A percentile compares a stretch with the other conserved stretches of the same genome.
phyloP scores from a whole-genome alignment of 1,284 basidiomycete genomes.

The Ustilago cynodontis region DNA sequence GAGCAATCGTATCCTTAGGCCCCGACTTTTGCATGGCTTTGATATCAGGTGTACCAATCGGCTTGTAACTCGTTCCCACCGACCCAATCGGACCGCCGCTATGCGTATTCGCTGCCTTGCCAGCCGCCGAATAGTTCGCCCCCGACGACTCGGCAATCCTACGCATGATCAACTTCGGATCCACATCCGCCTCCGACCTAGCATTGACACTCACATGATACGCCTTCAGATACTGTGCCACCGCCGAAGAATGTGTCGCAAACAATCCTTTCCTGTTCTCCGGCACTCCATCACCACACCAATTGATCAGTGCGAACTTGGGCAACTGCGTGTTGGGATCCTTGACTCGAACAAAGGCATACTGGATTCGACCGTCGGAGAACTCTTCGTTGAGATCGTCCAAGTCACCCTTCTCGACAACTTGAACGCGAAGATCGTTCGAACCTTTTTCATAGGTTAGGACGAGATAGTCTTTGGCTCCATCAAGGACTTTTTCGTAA shows the following conservation, averaged over 20 bases:
- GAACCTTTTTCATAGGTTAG: constrained; percentile 86
- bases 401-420: constrained; percentile 76
- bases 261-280: constrained; percentile 92
- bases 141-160: constrained; percentile 90
- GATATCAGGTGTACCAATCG: constrained; percentile 68
- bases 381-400: constrained; percentile 95
- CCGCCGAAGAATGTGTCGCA: constrained; percentile 84
- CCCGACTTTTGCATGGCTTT: constrained; percentile 59
- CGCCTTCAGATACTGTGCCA: constrained; percentile 84
- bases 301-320: constrained; percentile 85
- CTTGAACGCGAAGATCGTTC: constrained; percentile 90
- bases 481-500: constrained; percentile 68
- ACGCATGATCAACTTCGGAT: constrained; percentile 74
- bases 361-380: constrained; percentile 93
- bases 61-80: constrained; percentile 65
- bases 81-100: constrained; percentile 60
- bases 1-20: constrained; percentile 59
- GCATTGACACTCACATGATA: constrained; percentile 90
- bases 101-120: constrained; percentile 65
- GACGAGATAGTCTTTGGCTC: constrained; percentile 84
- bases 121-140: constrained; percentile 81
- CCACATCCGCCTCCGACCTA: constrained; percentile 81
- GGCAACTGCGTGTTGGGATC: constrained; percentile 90
- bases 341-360: constrained; percentile 87
- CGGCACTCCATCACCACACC: constrained; percentile 93